Percentiles rank a stretch among this genome's conserved stretches.
Evolutionary conservation across 352 stramenopile genomes (phyloP).

Genomic region (Globisporangium solare): DNA sequence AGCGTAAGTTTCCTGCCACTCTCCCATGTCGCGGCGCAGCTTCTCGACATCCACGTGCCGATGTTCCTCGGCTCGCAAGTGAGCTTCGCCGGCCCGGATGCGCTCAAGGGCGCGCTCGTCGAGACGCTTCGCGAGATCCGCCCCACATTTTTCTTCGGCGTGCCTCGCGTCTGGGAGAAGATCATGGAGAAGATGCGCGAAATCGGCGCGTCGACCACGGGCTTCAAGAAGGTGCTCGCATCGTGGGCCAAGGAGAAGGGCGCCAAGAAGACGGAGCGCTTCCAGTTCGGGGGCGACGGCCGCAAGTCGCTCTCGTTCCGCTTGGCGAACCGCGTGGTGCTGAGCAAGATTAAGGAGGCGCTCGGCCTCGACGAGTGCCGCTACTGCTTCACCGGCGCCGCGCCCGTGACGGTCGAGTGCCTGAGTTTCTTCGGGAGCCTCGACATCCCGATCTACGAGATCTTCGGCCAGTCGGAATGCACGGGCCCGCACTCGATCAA

Average conservation of each 20-base stretch:
- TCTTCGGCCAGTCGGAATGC: slow-evolving; percentile 90
- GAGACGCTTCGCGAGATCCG: slow-evolving; percentile 60
- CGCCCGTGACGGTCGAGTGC: slow-evolving; percentile 47
- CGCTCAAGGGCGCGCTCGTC: slow-evolving; percentile 62
- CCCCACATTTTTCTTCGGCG: slow-evolving; percentile 77
- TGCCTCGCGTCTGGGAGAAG: slow-evolving; percentile 87
- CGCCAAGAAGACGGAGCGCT: slow-evolving; percentile 44
- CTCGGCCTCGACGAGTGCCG: slow-evolving; percentile 81
- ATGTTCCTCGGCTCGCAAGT: slow-evolving; percentile 57
- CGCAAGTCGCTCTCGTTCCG: slow-evolving; percentile 62
- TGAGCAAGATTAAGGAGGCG: slow-evolving; percentile 72
- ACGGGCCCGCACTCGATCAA: slow-evolving; percentile 81
- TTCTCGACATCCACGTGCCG: slow-evolving; percentile 77
- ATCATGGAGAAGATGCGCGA: slow-evolving; percentile 79
- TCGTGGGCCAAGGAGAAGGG: slow-evolving; percentile 80
- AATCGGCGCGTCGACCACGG: slow-evolving; percentile 48
- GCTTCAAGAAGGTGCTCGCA: slow-evolving; percentile 81
- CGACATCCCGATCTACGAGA: slow-evolving; percentile 92
- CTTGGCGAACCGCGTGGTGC: slow-evolving; percentile 79
- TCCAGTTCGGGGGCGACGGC: slow-evolving; percentile 62
- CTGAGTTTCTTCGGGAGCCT: slow-evolving; percentile 89
- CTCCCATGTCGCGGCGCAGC: slow-evolving; percentile 74
- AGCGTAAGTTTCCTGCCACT: slow-evolving; percentile 81
- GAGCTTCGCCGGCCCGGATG: slow-evolving; percentile 73
- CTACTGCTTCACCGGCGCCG: slow-evolving; percentile 82